Evolutionary conservation across 495 filamentous ascomycete genomes (phyloP), one percentile per base, ranked within the genome.

Genomic region (Tetracladium marchalianum): DNA sequence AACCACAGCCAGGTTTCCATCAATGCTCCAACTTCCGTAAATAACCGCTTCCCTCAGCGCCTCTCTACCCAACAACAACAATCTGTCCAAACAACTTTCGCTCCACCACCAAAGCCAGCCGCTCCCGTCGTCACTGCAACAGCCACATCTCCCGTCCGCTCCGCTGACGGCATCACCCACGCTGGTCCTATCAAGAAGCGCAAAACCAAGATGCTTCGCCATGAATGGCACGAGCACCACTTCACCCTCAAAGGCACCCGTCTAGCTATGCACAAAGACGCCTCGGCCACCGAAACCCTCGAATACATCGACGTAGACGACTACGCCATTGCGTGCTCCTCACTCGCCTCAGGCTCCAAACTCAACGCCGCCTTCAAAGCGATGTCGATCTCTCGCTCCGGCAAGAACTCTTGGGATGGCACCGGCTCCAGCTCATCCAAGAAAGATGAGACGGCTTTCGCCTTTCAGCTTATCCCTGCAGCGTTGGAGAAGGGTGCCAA

Each of bases 101-200:
- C 1, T 46, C 57, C 22, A 3, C 22, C 22, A 27, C 22, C 22
- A 27, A 27, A 27, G 22, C 22, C 22, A 12, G 49, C 49, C n/a
- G n/a, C n/a, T n/a, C n/a, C n/a, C n/a, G n/a, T n/a, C n/a, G n/a
- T n/a, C 15, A 34, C 51, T 18, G 35, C 59, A 32, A 48, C 55
- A 7, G 32, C 51, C 5, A 55, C 52, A 37, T 58, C 61, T 1
- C 52, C 52, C 11, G 48, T 50, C 41, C 66, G 67, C 13, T 62
- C 61, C 35, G 61, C 64, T 19, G 62, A 69, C 32, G 68, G 68
- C 45, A 59, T 84, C 18, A 80, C 71, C 12, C 82, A 90, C 61
- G 74, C 78, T 35, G 90, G 92, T 0, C 88, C 78, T 60, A 94
- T 98, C 81, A 90, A 88, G 73, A 96, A 97, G 73, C 85, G 90